Conservation (phyloP, 2,329 filamentous ascomycete genomes). For the Paracoccidioides lutzii region DNA sequence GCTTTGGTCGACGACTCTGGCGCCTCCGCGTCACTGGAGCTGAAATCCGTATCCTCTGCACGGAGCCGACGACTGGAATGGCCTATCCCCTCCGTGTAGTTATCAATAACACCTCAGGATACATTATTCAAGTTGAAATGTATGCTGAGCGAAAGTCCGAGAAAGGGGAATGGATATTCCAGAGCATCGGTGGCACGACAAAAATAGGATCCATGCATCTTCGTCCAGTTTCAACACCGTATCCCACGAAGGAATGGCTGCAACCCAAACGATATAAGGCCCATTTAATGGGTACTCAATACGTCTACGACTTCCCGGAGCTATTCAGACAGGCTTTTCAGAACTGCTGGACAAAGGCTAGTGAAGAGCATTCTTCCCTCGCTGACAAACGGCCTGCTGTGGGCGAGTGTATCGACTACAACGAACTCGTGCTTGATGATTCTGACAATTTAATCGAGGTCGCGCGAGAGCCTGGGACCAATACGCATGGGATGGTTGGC, state of each 20-base stretch:
- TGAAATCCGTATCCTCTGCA: conserved; percentile 97
- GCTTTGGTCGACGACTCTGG: conserved; percentile 91
- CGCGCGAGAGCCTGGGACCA: conserved; percentile 85
- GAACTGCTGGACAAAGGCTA: conserved; percentile 75
- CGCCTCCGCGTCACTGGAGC: conserved; percentile 91
- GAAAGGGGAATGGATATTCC: conserved; percentile 97
- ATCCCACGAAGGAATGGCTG: conserved; percentile 95
- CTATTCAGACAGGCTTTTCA: conserved; percentile 96
- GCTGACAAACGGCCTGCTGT: conserved; percentile 68
- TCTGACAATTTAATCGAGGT: conserved; percentile 85
- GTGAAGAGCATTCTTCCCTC: conserved; percentile 59
- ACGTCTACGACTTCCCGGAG: conserved; percentile 99
- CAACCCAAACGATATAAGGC: conserved; percentile 99
- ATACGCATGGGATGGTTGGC: conserved; percentile 94
- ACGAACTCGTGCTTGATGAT: conserved; percentile 89
- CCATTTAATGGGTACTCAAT: conserved; percentile 97
- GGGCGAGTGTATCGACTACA: conserved; percentile 88
- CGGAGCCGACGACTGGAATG: conserved; percentile 67
- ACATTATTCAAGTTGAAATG: conserved; percentile 93
- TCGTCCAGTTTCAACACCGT: conserved; percentile 78
- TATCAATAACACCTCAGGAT: conserved; percentile 96
- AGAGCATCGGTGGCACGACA: conserved; percentile 87
- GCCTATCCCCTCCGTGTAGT: conserved; percentile 89
- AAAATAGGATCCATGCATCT: conserved; percentile 95
- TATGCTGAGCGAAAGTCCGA: conserved; percentile 97